Percentiles rank a stretch among this genome's conserved stretches.
These are phyloP conservation scores for Fusarium gaditjirri DNA, from an alignment of 2,329 filamentous ascomycete species.

Conservation along the genomic window DNA sequence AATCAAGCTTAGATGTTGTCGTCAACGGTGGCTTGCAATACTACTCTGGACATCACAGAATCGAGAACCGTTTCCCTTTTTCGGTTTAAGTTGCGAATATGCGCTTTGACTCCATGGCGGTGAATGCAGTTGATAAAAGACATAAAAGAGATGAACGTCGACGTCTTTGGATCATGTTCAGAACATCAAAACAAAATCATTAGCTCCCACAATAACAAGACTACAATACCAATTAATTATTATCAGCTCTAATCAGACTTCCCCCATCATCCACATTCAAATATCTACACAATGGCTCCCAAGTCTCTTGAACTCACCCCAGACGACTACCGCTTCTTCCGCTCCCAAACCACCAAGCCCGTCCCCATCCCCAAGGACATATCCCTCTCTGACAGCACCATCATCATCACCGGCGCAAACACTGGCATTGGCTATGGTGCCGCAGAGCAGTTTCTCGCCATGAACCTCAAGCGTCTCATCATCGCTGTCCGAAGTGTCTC, in stretches of 20 bases:
- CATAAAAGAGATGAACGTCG: slow-evolving; percentile 8
- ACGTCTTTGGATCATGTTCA: not conserved
- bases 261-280: not conserved
- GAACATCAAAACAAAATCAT: not conserved
- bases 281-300: slow-evolving; percentile 30
- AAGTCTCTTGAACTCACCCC: slow-evolving; percentile 38
- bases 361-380: slow-evolving; percentile 32
- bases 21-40: not conserved
- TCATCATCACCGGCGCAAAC: slow-evolving; percentile 62
- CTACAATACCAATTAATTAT: not conserved
- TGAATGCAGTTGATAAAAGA: not conserved
- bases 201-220: not conserved
- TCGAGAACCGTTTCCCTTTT: slow-evolving; percentile 34
- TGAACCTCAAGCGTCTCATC: slow-evolving; percentile 56
- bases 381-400: slow-evolving; percentile 50
- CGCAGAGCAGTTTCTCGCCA: slow-evolving; percentile 52
- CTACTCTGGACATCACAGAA: not conserved
- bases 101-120: not conserved
- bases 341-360: slow-evolving; percentile 44
- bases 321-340: slow-evolving; percentile 35
- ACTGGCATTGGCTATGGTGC: slow-evolving; percentile 60
- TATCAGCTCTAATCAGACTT: not conserved
- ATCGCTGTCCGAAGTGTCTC: slow-evolving; percentile 56
- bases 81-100: not conserved
- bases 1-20: not conserved